Conservation (phyloP, 257 asterid species). For the Solanum piurae region DNA sequence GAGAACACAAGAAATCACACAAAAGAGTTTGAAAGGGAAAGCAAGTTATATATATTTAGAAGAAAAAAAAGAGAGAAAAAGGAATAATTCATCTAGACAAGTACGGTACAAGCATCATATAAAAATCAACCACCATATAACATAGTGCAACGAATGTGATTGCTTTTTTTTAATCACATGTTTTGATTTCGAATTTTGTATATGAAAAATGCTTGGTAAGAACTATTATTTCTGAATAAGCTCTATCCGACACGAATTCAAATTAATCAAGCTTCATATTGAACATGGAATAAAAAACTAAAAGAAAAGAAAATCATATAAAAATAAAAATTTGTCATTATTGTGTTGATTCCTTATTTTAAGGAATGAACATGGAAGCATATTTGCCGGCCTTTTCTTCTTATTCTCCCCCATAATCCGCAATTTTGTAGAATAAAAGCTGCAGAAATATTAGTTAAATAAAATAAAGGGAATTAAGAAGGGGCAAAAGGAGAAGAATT, state of each 20-base stretch:
- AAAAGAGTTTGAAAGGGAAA: neutral
- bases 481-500: neutral
- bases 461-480: neutral
- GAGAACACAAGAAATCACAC: neutral
- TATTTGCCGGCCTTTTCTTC: neutral
- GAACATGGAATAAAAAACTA: neutral
- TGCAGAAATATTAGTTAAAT: neutral
- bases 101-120: neutral
- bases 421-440: neutral
- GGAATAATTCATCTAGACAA: neutral
- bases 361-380: neutral
- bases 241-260: rapidly evolving
- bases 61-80: neutral
- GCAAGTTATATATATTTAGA: neutral
- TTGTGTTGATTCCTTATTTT: neutral
- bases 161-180: neutral
- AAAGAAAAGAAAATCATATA: neutral
- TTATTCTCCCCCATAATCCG: neutral
- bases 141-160: too few species aligned
- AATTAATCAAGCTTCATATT: too few species aligned
- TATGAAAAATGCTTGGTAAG: neutral
- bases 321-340: neutral
- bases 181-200: neutral
- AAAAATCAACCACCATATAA: neutral
- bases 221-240: too few species aligned